Base-by-base conservation (phyloP, 2,329 filamentous ascomycete species). In the Fusarium palustre region DNA sequence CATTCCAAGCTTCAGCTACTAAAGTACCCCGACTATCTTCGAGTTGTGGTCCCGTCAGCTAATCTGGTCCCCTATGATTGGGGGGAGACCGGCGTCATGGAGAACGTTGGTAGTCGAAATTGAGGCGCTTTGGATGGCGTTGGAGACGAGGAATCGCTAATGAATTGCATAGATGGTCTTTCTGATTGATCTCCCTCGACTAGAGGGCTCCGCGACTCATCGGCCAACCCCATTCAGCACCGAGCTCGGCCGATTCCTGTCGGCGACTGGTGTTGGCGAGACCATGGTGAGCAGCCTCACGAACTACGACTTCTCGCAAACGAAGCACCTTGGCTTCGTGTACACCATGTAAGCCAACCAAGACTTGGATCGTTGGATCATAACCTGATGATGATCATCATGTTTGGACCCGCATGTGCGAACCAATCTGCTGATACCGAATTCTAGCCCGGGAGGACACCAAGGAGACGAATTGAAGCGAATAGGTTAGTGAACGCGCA, bases 1-100 rank as follows among this genome's bases (percentile, higher is more conserved):
- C 96, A 98, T 79, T 97, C 93, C 50, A 98, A 99, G 77, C 83
- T 98, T 43, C 94, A 97, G 86, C 80, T 98, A 2, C 84, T 98
- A n/a, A 95, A 94, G 73, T 92, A 93, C 72, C 81, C 86, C 0
- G 81, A 81, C 2, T 90, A 94, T 76, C 79, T 97, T 18, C 88
- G 96, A 9, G 85, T 99, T 45, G 95, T 91, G 2, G 84, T 98
- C 3, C 94, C 96, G 0, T 95, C 91, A 5, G 96, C 94, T 2
- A 99, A 99, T 74, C 82, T 97, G 49, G 90, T 92, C 15, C 85
- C 88, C 10, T 93, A 92, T 74, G 95, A 99, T 76, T 98, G 96
- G 94, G 95, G 94, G 12, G 93, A 97, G 77, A 86, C 85, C 3
- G 92, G 92, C 9, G 80, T 90, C 3, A 92, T 97, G 89, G 94